A percentile compares a stretch with the other conserved stretches of the same genome.
Evolutionary conservation across 2,329 filamentous ascomycete genomes (phyloP).

Genomic region (Cercospora sojina): DNA sequence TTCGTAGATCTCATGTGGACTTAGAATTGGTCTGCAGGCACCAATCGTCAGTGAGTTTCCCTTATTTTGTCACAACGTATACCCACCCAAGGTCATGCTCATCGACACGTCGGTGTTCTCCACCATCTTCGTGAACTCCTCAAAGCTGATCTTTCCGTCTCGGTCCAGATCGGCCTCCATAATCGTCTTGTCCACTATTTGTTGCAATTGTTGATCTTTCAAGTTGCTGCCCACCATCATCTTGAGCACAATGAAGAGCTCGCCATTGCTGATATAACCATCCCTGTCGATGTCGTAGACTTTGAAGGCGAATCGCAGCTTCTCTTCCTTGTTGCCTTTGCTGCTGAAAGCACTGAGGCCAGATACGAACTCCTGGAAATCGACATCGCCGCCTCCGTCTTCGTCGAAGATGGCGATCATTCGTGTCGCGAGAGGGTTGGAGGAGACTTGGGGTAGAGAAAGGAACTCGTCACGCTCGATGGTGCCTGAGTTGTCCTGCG

Average conservation of each 20-base stretch:
- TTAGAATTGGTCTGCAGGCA: conserved; percentile 26
- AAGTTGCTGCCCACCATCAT: conserved; percentile 99
- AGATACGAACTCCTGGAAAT: conserved; percentile 98
- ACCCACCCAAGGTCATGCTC: conserved; percentile 66
- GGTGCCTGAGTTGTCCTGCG: conserved; percentile 91
- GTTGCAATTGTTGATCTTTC: conserved; percentile 97
- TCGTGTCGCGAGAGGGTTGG: conserved; percentile 93
- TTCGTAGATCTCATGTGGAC: conserved; percentile 14
- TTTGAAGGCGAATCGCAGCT: conserved; percentile 96
- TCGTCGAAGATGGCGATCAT: conserved; percentile 99
- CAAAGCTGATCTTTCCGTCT: conserved; percentile 98
- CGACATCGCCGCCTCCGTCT: conserved; percentile 94
- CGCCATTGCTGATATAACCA: conserved; percentile 97
- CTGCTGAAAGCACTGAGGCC: conserved; percentile 93
- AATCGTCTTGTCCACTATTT: conserved; percentile 99
- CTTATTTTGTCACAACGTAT: not conserved
- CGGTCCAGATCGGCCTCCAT: conserved; percentile 97
- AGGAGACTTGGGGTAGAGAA: conserved; percentile 93
- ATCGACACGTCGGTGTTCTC: conserved; percentile 78
- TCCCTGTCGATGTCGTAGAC: conserved; percentile 99
- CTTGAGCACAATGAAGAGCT: conserved; percentile 98
- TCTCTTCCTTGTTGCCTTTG: conserved; percentile 99
- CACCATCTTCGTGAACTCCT: conserved; percentile 98
- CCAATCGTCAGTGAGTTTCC: not conserved
- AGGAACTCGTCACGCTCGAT: conserved; percentile 99